These are phyloP conservation scores for Aethionema arabicum DNA, from an alignment of 345 rosid genomes.

Conservation along the genomic window DNA sequence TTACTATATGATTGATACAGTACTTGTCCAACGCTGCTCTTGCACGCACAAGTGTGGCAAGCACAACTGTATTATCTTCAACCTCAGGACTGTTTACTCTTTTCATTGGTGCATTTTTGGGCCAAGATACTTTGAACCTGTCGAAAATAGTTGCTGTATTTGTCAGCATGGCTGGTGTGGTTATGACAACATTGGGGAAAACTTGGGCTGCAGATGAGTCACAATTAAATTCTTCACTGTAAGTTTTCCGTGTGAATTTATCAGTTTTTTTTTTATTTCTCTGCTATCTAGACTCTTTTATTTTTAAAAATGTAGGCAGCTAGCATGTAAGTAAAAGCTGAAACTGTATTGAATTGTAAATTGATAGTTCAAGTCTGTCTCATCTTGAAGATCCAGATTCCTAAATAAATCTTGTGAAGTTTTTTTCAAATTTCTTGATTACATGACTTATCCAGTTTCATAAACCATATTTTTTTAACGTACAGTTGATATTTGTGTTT, in stretches of 20 bases:
- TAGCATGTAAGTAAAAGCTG: slow-evolving; percentile 5
- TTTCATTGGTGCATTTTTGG: slow-evolving; percentile 83
- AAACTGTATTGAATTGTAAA: background rate
- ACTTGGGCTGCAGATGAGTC: slow-evolving; percentile 96
- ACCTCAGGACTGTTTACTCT: slow-evolving; percentile 99
- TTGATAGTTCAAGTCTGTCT: slow-evolving; percentile 13
- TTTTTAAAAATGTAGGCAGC: no score
- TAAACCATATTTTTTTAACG: slow-evolving; percentile 36
- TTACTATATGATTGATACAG: slow-evolving; percentile 44
- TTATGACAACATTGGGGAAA: slow-evolving; percentile 92
- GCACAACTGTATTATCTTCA: slow-evolving; percentile 95
- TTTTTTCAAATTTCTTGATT: slow-evolving; percentile 5
- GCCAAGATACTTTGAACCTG: slow-evolving; percentile 82
- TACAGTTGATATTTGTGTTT: slow-evolving; percentile 61
- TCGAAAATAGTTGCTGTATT: slow-evolving; percentile 89
- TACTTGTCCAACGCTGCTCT: slow-evolving; percentile 98
- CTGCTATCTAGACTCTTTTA: background rate
- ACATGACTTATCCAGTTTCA: slow-evolving; percentile 30
- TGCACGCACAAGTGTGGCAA: slow-evolving; percentile 95
- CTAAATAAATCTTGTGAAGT: background rate
- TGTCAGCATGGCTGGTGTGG: slow-evolving; percentile 96
- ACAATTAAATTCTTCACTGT: slow-evolving; percentile 56
- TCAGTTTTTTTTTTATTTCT: background rate
- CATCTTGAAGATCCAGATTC: background rate
- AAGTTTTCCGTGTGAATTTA: slow-evolving; percentile 32